These are phyloP conservation scores for Plantago lanceolata DNA, from an alignment of 305 asterid genomes.

Conservation along the genomic window DNA sequence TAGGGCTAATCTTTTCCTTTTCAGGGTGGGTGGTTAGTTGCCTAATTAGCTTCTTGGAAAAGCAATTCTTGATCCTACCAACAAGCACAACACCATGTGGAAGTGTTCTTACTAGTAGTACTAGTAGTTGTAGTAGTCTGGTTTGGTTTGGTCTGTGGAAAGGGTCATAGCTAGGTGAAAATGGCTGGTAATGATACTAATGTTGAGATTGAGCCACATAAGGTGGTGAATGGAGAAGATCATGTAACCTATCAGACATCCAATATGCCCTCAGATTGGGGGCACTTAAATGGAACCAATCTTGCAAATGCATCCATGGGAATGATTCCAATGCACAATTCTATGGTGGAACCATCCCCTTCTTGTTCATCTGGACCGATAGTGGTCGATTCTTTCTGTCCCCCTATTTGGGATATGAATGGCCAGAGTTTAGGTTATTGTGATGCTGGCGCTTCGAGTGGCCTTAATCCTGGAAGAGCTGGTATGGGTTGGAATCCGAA, in stretches of 20 bases:
- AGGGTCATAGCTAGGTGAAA: neutral
- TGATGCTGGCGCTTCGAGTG: conserved; percentile 37
- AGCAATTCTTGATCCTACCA: conserved; percentile 30
- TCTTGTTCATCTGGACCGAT: conserved; percentile 36
- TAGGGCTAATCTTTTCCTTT: neutral
- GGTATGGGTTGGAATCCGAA: conserved; percentile 44
- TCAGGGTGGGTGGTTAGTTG: conserved; percentile 8
- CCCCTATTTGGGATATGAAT: conserved; percentile 48
- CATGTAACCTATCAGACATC: conserved; percentile 41
- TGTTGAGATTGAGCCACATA: conserved; percentile 41
- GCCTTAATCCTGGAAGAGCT: conserved; percentile 28
- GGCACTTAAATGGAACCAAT: conserved; percentile 45
- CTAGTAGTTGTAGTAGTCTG: neutral
- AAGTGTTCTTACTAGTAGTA: no score
- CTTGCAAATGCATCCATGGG: conserved; percentile 38
- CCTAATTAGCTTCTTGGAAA: conserved; percentile 23
- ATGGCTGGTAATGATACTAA: conserved; percentile 43
- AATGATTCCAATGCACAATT: conserved; percentile 38
- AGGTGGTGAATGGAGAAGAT: conserved; percentile 38
- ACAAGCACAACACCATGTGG: neutral
- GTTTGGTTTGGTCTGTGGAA: no score
- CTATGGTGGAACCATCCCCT: conserved; percentile 33
- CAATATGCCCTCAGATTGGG: conserved; percentile 48
- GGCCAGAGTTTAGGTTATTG: conserved; percentile 46
- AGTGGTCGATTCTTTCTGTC: conserved; percentile 42